Evolutionary conservation across 768 basidiomycete genomes (phyloP).

Genomic region (Suillus weaverae): DNA sequence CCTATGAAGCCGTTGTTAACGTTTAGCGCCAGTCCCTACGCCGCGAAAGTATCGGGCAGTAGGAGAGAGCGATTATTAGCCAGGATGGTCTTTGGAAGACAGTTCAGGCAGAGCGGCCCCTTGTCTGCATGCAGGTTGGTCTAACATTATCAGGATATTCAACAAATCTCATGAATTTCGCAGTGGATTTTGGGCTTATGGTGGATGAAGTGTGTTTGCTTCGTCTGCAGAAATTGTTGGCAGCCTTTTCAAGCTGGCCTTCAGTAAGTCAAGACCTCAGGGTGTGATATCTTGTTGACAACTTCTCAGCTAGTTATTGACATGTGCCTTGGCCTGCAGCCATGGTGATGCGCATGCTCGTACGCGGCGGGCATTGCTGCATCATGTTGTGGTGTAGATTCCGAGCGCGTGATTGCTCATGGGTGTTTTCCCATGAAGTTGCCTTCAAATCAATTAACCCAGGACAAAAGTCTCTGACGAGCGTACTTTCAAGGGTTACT

Average conservation of each 20-base stretch:
- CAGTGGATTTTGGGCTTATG: background rate
- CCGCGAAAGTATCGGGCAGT: background rate
- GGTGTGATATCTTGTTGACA: background rate
- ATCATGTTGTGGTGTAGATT: background rate
- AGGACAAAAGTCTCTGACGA: constrained; percentile 34
- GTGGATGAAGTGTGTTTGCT: constrained; percentile 3
- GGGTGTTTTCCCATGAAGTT: constrained; percentile 12
- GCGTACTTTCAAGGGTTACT: background rate
- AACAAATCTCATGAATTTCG: background rate
- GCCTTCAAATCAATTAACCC: constrained; percentile 37
- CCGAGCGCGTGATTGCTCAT: background rate
- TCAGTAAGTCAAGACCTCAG: background rate
- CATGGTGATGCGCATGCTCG: constrained; percentile 1
- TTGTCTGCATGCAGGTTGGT: constrained; percentile 2
- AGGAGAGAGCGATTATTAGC: background rate
- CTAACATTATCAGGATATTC: background rate
- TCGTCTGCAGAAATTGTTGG: background rate
- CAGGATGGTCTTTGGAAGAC: constrained; percentile 2
- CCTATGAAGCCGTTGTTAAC: constrained; percentile 4
- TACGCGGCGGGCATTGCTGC: background rate
- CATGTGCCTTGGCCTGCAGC: constrained; percentile 3
- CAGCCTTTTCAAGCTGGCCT: constrained; percentile 5
- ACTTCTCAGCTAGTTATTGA: background rate
- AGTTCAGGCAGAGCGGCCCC: background rate
- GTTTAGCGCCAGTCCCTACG: background rate